Conservation (phyloP, 805 yeast species). For the Cyberlindnera galapagoensis region DNA sequence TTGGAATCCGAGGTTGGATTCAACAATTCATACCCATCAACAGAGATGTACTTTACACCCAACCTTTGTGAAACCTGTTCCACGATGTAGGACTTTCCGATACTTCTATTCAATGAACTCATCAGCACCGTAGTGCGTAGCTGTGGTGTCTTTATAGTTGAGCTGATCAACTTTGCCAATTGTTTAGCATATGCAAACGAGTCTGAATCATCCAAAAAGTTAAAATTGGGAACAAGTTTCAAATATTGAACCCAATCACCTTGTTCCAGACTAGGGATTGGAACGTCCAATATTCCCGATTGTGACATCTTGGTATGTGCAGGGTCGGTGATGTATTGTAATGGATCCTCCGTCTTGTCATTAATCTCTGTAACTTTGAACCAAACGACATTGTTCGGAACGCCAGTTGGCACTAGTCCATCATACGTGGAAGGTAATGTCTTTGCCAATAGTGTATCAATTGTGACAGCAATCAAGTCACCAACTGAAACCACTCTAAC, state of each 20-base stretch:
- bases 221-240: constrained; percentile 35
- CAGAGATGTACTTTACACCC: constrained; percentile 60
- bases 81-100: constrained; percentile 71
- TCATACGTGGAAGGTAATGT: constrained; percentile 25
- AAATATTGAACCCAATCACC: constrained; percentile 42
- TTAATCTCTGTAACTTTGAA: constrained; percentile 57
- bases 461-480: constrained; percentile 70
- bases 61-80: constrained; percentile 45
- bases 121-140: constrained; percentile 60
- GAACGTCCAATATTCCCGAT: constrained; percentile 46
- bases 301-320: constrained; percentile 59
- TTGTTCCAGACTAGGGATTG: constrained; percentile 22
- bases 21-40: constrained; percentile 64
- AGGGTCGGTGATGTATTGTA: constrained; percentile 60
- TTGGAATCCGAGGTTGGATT: constrained; percentile 70
- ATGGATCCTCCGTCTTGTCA: constrained; percentile 21
- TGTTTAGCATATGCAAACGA: constrained; percentile 43
- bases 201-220: constrained; percentile 24
- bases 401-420: constrained; percentile 41
- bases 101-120: constrained; percentile 62
- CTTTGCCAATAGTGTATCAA: constrained; percentile 63
- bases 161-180: constrained; percentile 46
- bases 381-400: constrained; percentile 78
- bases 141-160: constrained; percentile 36
- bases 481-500: constrained; percentile 54